Evolutionary conservation across 1,139 yeast species (phyloP).

Genomic region (Pichia terricola): DNA sequence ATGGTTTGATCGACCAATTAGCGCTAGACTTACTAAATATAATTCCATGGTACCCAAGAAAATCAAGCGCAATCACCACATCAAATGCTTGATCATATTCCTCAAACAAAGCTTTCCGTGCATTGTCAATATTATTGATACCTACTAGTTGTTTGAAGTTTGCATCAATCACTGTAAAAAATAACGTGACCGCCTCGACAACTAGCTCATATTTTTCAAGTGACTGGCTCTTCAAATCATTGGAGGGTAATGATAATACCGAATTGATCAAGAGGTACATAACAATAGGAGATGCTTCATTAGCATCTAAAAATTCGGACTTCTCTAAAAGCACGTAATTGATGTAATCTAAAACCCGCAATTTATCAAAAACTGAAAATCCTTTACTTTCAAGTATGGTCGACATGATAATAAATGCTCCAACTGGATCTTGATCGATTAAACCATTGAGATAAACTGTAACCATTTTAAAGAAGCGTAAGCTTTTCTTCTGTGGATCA

Average conservation of each 20-base stretch:
- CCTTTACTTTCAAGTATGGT: slow-evolving; percentile 8
- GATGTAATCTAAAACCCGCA: slow-evolving; percentile 14
- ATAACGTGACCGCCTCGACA: too few species aligned
- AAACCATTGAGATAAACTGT: slow-evolving; percentile 12
- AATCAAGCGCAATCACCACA: too few species aligned
- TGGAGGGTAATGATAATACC: slow-evolving; percentile 1
- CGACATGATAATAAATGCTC: slow-evolving; percentile 11
- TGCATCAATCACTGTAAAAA: too few species aligned
- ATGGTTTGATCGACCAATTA: too few species aligned
- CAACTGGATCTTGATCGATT: slow-evolving; percentile 7
- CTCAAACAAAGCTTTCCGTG: too few species aligned
- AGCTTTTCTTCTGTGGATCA: slow-evolving; percentile 5
- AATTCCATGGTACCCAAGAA: too few species aligned
- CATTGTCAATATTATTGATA: too few species aligned
- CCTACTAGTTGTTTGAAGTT: too few species aligned
- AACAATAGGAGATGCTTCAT: not conserved
- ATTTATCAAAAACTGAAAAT: slow-evolving; percentile 1
- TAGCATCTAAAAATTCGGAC: not conserved
- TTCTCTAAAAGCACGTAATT: slow-evolving; percentile 17
- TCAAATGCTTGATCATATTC: too few species aligned
- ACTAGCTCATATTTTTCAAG: too few species aligned
- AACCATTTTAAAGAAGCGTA: slow-evolving; percentile 8
- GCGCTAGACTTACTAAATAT: too few species aligned
- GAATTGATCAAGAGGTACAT: slow-evolving; percentile 15
- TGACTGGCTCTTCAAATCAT: not conserved